Conservation (phyloP, 148 eudicot species). For the Spergularia bocconei region DNA sequence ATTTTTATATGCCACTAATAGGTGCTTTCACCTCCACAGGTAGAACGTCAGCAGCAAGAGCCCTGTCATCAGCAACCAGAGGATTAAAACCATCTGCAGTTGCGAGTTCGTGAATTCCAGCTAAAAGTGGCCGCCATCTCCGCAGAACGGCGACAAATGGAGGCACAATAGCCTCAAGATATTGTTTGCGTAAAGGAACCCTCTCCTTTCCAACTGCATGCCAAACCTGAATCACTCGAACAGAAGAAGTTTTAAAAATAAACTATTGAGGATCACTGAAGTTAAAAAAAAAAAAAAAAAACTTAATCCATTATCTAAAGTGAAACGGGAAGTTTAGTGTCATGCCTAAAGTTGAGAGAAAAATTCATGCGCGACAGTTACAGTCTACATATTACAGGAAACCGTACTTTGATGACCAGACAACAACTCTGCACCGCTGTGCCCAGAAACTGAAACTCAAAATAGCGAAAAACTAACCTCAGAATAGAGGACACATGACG, state of each 20-base stretch:
- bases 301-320: conserved; percentile 1
- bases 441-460: conserved; percentile 4
- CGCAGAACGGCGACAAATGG: conserved; percentile 90
- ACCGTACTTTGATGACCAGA: not conserved
- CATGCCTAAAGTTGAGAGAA: not conserved
- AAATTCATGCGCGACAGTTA: conserved; percentile 1
- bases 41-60: conserved; percentile 85
- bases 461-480: conserved; percentile 59
- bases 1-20: not conserved
- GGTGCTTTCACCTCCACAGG: conserved; percentile 79
- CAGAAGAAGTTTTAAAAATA: conserved; percentile 4
- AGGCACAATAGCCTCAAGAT: conserved; percentile 85
- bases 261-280: not conserved
- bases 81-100: conserved; percentile 85
- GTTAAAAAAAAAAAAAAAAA: not conserved
- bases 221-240: conserved; percentile 65
- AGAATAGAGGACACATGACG: conserved; percentile 85
- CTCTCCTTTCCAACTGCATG: conserved; percentile 79
- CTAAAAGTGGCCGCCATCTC: conserved; percentile 95
- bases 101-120: conserved; percentile 96
- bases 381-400: not conserved
- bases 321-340: conserved; percentile 4
- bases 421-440: conserved; percentile 14
- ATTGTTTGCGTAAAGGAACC: conserved; percentile 82
- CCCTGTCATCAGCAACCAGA: conserved; percentile 82